Base-by-base conservation (phyloP, 495 filamentous ascomycete genomes). In the Lasiosphaeris hirsuta region DNA sequence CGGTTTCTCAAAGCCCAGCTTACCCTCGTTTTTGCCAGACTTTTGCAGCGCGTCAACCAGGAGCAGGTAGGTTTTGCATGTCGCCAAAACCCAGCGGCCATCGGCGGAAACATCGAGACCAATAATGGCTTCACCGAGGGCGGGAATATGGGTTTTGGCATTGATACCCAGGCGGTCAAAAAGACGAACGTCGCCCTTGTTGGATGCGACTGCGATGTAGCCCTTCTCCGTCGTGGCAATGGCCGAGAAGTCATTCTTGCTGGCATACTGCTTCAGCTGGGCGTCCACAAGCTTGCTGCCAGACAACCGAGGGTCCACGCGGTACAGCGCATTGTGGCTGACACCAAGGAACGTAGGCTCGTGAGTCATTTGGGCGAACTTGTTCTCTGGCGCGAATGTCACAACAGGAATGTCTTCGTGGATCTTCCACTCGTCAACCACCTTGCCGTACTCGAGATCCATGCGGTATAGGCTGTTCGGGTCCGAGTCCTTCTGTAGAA, bases 361-460 rank as follows among this genome's bases (percentile, higher is more conserved):
- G 54, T 85, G 84, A 1, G 91, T 96, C 92, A 96, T 96, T 79
- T 98, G 95, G 4, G 94, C 84, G 64, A 96, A 98, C 84, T 98
- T 98, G 85, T 84, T 96, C 67, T 96, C 93, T 3, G 95, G 94
- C 4, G 86, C 90, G 72, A 97, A 96, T 6, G 86, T 90, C 15
- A 87, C 84, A 50, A 98, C 90, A 0, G 88, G 83, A 55, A 98
- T 97, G 73, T 98, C 90, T 54, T 98, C 92, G 64, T 98, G 93
- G n/a, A 98, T 82, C 63, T 96, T 97, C 94, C 94, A 98, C 72
- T 98, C 95, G 67, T 98, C 95, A 2, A 97, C 90, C n/a, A 98
- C 89, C 77, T 96, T 97, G 54, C 94, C 94, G 65, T 94, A 95
- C 65, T 97, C 95, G 57, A 98, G 77, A 76, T 98, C 94, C 94